A percentile compares a stretch with the other conserved stretches of the same genome.
These are phyloP conservation scores for Backusella liffmaniae DNA, from an alignment of 192 early-diverging fungal species.

Conservation along the genomic window DNA sequence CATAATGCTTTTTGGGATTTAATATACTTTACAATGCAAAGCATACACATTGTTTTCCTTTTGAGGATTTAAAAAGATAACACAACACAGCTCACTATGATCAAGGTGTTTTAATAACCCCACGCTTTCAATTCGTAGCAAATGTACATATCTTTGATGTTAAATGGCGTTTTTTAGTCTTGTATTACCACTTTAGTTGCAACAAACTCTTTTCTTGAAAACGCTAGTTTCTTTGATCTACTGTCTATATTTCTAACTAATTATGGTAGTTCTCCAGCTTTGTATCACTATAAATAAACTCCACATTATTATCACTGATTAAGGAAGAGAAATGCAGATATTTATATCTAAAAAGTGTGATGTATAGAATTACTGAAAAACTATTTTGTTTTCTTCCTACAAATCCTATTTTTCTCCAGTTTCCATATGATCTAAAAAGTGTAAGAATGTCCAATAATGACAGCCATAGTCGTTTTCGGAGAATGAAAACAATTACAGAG, in stretches of 20 bases:
- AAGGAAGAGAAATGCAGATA: background rate
- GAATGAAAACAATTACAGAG: background rate
- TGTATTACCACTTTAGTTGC: background rate
- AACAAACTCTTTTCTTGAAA: background rate
- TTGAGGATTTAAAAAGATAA: background rate
- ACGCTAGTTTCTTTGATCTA: slow-evolving; percentile 2
- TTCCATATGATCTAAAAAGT: background rate
- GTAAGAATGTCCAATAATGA: background rate
- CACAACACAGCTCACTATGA: background rate
- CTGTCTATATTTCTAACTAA: background rate
- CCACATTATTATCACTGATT: background rate
- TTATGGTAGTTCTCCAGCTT: background rate
- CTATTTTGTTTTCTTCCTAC: background rate
- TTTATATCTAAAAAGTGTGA: background rate
- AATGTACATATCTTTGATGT: background rate
- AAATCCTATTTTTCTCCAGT: background rate
- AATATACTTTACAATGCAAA: background rate
- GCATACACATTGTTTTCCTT: background rate
- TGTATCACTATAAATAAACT: background rate
- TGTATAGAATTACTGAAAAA: background rate
- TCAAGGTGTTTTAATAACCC: background rate
- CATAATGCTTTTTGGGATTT: background rate
- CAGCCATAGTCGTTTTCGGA: background rate
- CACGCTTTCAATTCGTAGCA: background rate
- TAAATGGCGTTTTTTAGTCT: background rate